A percentile compares a stretch with the other conserved stretches of the same genome.
Conservation (phyloP, 2,329 filamentous ascomycete species). For the Penicillium polonicum region DNA sequence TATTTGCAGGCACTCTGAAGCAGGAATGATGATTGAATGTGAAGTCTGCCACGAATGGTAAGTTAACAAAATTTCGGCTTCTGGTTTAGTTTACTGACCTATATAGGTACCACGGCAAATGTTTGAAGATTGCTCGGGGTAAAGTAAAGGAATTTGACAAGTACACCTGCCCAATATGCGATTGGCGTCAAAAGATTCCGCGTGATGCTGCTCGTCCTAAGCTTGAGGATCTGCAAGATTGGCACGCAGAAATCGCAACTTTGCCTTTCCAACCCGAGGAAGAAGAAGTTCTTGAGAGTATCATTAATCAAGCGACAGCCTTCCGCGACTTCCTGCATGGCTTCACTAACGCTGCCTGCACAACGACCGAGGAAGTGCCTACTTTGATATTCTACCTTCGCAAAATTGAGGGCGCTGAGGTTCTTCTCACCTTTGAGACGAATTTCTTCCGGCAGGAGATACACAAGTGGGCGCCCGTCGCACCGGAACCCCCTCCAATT, state of each 20-base stretch:
- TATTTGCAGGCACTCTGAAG: slow-evolving; percentile 88
- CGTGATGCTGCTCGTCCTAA: slow-evolving; percentile 94
- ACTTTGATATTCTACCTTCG: slow-evolving; percentile 92
- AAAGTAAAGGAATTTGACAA: slow-evolving; percentile 99
- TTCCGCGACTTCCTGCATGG: slow-evolving; percentile 80
- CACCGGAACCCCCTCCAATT: slow-evolving; percentile 79
- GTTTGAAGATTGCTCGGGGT: slow-evolving; percentile 92
- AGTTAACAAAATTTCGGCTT: slow-evolving; percentile 35
- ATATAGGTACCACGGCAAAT: slow-evolving; percentile 91
- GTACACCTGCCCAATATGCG: slow-evolving; percentile 96
- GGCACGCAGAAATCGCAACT: slow-evolving; percentile 76
- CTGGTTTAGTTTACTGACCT: slow-evolving; percentile 27
- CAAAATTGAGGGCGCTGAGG: slow-evolving; percentile 95
- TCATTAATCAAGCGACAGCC: slow-evolving; percentile 77
- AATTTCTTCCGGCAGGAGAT: slow-evolving; percentile 96
- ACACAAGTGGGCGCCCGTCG: slow-evolving; percentile 91
- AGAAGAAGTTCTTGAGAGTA: slow-evolving; percentile 78
- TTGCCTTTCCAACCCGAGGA: slow-evolving; percentile 96
- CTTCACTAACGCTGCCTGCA: slow-evolving; percentile 77
- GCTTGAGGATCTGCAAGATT: slow-evolving; percentile 79
- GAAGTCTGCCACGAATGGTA: slow-evolving; percentile 97
- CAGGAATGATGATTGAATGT: slow-evolving; percentile 99
- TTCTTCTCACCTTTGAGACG: slow-evolving; percentile 87
- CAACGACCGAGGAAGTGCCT: slow-evolving; percentile 80
- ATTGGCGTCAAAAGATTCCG: slow-evolving; percentile 95